Evolutionary conservation across 2,329 filamentous ascomycete species (phyloP).

Genomic region (Aspergillus carbonarius): DNA sequence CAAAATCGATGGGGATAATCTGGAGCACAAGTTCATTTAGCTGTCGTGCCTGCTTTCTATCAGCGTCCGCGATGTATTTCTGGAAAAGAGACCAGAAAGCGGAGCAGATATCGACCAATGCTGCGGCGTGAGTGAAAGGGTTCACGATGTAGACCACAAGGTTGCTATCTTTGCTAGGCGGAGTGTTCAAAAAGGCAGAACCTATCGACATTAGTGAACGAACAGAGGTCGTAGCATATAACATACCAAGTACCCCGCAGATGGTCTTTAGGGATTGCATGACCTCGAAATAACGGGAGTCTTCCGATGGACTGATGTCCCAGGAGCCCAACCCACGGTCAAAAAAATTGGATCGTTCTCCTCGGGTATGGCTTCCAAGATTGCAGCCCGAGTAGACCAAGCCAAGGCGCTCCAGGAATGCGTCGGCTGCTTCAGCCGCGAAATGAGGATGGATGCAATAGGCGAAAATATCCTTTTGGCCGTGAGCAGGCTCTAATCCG

Average conservation of each 20-base stretch:
- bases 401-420: constrained; percentile 55
- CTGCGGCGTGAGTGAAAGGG: constrained; percentile 50
- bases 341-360: constrained; percentile 41
- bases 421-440: constrained; percentile 47
- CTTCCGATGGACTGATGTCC: constrained; percentile 27
- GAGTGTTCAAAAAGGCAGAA: constrained; percentile 33
- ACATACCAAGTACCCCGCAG: constrained; percentile 41
- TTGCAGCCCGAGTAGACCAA: constrained; percentile 58
- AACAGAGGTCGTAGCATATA: background rate
- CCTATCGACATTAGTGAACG: constrained; percentile 26
- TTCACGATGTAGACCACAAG: constrained; percentile 61
- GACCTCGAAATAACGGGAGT: constrained; percentile 30
- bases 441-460: constrained; percentile 58
- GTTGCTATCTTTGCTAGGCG: constrained; percentile 36
- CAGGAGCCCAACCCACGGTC: constrained; percentile 40
- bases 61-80: constrained; percentile 47
- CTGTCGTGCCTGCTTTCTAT: constrained; percentile 30
- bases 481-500: constrained; percentile 56
- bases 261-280: constrained; percentile 36
- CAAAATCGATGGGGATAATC: constrained; percentile 56
- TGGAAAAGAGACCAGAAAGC: constrained; percentile 59
- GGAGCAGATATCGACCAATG: constrained; percentile 53
- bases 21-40: constrained; percentile 57
- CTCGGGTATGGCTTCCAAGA: constrained; percentile 53
- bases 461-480: constrained; percentile 57